Percentiles rank a stretch among this genome's conserved stretches.
Conservation (phyloP, 805 yeast genomes). For the Danielia reshetovae region DNA sequence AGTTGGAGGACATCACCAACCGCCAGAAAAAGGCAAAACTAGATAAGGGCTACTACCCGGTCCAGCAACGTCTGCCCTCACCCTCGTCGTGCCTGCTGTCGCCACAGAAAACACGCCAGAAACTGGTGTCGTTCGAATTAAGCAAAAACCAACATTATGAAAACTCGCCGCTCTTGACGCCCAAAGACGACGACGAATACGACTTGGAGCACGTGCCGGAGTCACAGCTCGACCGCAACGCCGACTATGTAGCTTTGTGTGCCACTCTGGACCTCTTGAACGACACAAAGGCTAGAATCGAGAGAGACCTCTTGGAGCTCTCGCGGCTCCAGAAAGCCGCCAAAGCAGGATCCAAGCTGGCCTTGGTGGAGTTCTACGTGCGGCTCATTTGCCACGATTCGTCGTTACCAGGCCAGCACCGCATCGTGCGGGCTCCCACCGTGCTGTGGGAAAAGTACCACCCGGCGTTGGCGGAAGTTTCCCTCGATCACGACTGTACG, state of each 20-base stretch:
- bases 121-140: conserved; percentile 27
- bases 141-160: conserved; percentile 24
- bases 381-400: conserved; percentile 31
- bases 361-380: conserved; percentile 29
- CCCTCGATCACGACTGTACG: conserved; percentile 15
- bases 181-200: conserved; percentile 38
- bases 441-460: conserved; percentile 39
- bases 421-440: conserved; percentile 30
- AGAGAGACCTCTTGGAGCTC: conserved; percentile 28
- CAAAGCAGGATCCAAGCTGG: conserved; percentile 19
- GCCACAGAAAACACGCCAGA: conserved; percentile 17
- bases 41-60: conserved; percentile 13
- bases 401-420: conserved; percentile 32
- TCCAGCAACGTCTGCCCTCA: conserved; percentile 24
- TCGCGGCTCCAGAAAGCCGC: conserved; percentile 19
- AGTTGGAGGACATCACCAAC: conserved; percentile 37
- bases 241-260: conserved; percentile 35
- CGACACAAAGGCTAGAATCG: conserved; percentile 20
- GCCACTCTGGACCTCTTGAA: conserved; percentile 29
- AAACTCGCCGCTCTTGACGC: conserved; percentile 36
- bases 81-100: conserved; percentile 20
- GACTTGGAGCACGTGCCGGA: conserved; percentile 13
- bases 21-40: conserved; percentile 23
- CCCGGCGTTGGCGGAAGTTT: conserved; percentile 22
- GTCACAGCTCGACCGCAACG: conserved; percentile 21